Evolutionary conservation across 768 basidiomycete genomes (phyloP), one percentile per base, ranked within the genome.

Genomic region (Psilocybe subaeruginosa): DNA sequence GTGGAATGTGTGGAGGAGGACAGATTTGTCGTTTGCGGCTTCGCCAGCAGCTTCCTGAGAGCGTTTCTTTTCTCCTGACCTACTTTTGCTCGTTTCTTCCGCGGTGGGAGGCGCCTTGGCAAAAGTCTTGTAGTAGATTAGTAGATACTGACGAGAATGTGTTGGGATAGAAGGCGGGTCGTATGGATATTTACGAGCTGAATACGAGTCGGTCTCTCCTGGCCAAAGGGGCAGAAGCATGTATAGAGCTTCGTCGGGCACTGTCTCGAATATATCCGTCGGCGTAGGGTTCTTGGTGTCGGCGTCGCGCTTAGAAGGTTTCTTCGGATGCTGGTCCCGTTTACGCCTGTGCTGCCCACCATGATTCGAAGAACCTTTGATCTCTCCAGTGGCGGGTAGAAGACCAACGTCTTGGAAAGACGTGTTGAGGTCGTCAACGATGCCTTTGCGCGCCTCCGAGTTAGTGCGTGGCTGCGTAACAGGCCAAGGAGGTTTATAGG

Each of bases 151-250:
- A 1, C 90, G 82, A 31, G 85, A 77, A 56, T 84, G 80, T 41
- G 83, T 70, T 1, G 83, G 79, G 39, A 84, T 74, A 29, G 70
- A 48, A 11, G 82, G 77, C 33, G 74, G 66, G 3, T 71, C 48
- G 60, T 68, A 77, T 17, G 72, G 74, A 55, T 68, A 61, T 66
- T 69, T 69, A 59, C 61, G 60, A 50, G 69, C 63, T 48, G 77
- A 74, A 33, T 69, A 66, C 0, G 82, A 69, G 70, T 91, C 90
- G 1, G 85, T 90, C 65, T 90, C 88, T 16, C 87, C 83, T 8
- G 89, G 86, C 91, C 92, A 94, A n/a, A 94, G 78, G 14, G 92
- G 92, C 16, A 94, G 78, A 27, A 93, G 81, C 92, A 94, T 93
- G 71, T 89, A 92, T 54, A 93, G 77, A 23, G 85, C 84, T 12